These are phyloP conservation scores for Adiantum capillusveneris DNA, from an alignment of 75 land plant genomes.

Conservation along the genomic window DNA sequence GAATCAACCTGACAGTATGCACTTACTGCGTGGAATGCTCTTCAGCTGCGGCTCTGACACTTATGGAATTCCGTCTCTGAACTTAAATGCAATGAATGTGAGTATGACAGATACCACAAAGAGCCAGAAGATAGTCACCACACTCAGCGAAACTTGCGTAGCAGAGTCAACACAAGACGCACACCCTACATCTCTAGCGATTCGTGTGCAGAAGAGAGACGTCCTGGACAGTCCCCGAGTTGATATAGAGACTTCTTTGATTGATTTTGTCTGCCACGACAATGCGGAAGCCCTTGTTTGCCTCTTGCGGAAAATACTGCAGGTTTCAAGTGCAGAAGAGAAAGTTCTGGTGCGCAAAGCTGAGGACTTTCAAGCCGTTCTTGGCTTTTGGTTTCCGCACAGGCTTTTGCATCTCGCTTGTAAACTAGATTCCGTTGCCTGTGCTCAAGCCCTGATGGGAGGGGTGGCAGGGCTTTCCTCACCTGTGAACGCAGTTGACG, in stretches of 20 bases:
- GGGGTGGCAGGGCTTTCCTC: slow-evolving; percentile 18
- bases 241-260: not conserved
- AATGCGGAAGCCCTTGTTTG: not conserved
- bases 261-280: slow-evolving; percentile 4
- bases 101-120: no score
- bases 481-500: slow-evolving; percentile 27
- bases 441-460: slow-evolving; percentile 25
- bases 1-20: no score
- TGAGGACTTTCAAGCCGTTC: not conserved
- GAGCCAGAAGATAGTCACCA: no score
- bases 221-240: not conserved
- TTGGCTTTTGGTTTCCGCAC: slow-evolving; percentile 4
- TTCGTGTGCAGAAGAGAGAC: no score
- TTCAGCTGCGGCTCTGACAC: no score
- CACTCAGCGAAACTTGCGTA: no score
- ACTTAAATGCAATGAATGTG: no score
- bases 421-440: slow-evolving; percentile 34
- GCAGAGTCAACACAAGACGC: no score
- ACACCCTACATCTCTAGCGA: no score
- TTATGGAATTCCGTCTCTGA: no score
- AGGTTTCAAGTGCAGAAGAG: not conserved
- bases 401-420: slow-evolving; percentile 30
- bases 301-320: not conserved
- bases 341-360: not conserved
- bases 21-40: no score